Conservation (phyloP, 805 yeast genomes). For the Candida nitratophila region DNA sequence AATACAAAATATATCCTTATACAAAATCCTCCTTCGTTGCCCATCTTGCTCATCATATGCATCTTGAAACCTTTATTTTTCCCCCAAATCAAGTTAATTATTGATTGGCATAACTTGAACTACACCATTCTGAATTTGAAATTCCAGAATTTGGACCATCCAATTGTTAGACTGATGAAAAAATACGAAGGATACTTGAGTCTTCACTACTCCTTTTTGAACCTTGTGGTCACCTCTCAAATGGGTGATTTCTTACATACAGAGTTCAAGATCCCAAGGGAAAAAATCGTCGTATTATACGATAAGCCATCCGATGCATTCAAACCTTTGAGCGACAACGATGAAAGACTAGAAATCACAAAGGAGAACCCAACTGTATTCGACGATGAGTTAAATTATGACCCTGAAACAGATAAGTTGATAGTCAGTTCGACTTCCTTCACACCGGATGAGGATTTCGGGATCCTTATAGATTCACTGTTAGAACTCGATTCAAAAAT, state of each 20-base stretch:
- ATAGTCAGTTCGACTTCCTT: constrained; percentile 86
- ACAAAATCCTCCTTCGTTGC: constrained; percentile 92
- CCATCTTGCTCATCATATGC: constrained; percentile 61
- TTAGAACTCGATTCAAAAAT: constrained; percentile 41
- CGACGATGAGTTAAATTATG: constrained; percentile 8
- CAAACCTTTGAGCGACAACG: constrained; percentile 35
- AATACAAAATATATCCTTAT: constrained; percentile 59
- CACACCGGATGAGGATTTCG: constrained; percentile 92
- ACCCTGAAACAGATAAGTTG: constrained; percentile 37
- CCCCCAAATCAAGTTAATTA: constrained; percentile 51
- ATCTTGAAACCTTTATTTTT: constrained; percentile 38
- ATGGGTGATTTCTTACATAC: constrained; percentile 56
- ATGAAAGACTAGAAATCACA: constrained; percentile 24
- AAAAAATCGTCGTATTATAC: constrained; percentile 58
- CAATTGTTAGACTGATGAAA: constrained; percentile 53
- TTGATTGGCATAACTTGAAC: constrained; percentile 97
- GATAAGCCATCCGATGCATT: constrained; percentile 81
- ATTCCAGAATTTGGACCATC: constrained; percentile 45
- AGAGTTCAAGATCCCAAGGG: constrained; percentile 45
- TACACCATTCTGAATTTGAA: constrained; percentile 72
- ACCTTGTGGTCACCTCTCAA: constrained; percentile 72
- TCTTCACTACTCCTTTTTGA: constrained; percentile 51
- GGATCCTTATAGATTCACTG: constrained; percentile 61
- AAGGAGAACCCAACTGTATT: constrained; percentile 25
- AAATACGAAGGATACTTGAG: constrained; percentile 61